Base-by-base conservation (phyloP, 129 eudicot species). In the Logfia minima region DNA sequence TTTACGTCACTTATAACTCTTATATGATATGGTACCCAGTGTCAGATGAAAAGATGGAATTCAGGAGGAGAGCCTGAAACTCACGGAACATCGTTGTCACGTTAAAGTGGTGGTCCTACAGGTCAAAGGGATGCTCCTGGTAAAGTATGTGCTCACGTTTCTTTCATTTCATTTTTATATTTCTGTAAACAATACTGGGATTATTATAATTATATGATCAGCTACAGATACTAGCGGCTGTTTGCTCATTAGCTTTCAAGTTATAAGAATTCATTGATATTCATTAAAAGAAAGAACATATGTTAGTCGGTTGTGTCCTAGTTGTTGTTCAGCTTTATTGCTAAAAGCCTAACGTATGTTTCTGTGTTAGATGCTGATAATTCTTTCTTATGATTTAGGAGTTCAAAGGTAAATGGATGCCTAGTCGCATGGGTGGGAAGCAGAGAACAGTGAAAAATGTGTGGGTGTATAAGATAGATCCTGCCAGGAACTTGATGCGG, bases 111-210 rank as follows among this genome's bases (percentile, higher is more conserved):
- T 71, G 99, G 99, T 83, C 91, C 99, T 51, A 91, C 96, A 13
- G 99, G 99, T 78, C 99, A 91, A 78, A 87, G 99, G 86, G 97
- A 87, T 84, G 93, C 93, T 74, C 93, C 98, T 56, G 99, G 99
- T 76, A 94, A 85, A 92, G 99, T 94, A 72, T 70, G 88, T 70
- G 66, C 22, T 41, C 68, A 19, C 37, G 56, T 59, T 70, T 18
- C 18, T 19, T 2, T 51, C 51, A 61, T 14, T 32, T 70, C 9
- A 21, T 48, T 39, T 48, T 18, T 24, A 7, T 31, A 29, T 21
- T 35, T 63, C 5, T 62, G 68, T 21, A 52, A 28, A 75, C 29
- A 10, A 13, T 63, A 28, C 1, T 60, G 53, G 64, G 22, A 32
- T 4, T 32, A 32, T 32, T 32, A 32, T 32, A 32, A 19, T 78